phyloP scores from a whole-genome alignment of 768 basidiomycete genomes.

The Rhizopogon rudus region DNA sequence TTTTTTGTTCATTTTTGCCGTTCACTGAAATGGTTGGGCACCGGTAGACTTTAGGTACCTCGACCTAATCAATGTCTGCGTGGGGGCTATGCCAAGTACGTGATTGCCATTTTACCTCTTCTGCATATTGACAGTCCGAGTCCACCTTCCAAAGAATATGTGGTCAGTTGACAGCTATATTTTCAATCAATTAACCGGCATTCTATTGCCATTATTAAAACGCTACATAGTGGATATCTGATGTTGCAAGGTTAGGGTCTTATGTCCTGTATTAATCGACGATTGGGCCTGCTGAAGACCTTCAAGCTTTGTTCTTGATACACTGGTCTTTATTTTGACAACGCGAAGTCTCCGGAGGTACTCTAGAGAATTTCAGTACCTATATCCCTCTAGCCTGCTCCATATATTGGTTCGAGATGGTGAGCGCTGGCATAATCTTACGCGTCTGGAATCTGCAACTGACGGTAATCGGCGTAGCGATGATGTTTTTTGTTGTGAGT shows the following conservation, averaged over 20 bases:
- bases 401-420: slow-evolving; percentile 19
- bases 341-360: slow-evolving; percentile 2
- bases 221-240: slow-evolving; percentile 2
- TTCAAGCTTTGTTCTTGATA: slow-evolving; percentile 15
- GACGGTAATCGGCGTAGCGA: neutral
- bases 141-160: neutral
- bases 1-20: neutral
- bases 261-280: no score
- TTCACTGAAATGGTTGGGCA: neutral
- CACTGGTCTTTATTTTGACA: slow-evolving; percentile 1
- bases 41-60: slow-evolving; percentile 10
- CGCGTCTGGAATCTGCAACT: neutral
- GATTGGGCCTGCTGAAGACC: neutral
- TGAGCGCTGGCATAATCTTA: slow-evolving; percentile 1
- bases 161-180: neutral
- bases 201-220: neutral
- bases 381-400: slow-evolving; percentile 9
- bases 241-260: slow-evolving; percentile 3
- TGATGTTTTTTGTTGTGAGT: slow-evolving; percentile 3
- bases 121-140: neutral
- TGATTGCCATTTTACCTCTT: neutral
- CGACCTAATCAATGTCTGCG: slow-evolving; percentile 9
- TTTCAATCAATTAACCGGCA: neutral
- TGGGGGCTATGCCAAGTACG: slow-evolving; percentile 7
- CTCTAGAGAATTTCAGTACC: neutral